These are phyloP conservation scores for Kondoa malvinella DNA, from an alignment of 768 basidiomycete genomes.

Conservation along the genomic window DNA sequence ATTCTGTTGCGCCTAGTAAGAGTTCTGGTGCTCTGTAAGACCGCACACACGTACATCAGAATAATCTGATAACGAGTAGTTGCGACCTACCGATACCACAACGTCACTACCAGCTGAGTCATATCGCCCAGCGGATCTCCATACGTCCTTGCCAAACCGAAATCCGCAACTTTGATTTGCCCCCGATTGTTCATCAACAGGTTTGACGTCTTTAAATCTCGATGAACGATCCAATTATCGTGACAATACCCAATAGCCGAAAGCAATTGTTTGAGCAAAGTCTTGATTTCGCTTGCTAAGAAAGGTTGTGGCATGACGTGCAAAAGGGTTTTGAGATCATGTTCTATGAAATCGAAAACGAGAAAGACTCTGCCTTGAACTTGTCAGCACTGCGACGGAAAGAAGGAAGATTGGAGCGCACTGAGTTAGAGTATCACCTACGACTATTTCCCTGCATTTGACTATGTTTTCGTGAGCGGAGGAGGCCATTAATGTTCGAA, in stretches of 20 bases:
- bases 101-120: conserved; percentile 92
- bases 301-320: conserved; percentile 92
- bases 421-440: conserved; percentile 97
- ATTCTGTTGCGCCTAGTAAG: conserved; percentile 74
- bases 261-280: conserved; percentile 76
- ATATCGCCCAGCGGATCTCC: conserved; percentile 93
- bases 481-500: conserved; percentile 90
- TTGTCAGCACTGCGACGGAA: neutral
- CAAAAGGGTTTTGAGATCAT: conserved; percentile 90
- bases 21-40: conserved; percentile 73
- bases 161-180: conserved; percentile 96
- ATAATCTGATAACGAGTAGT: neutral
- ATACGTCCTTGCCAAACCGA: conserved; percentile 84
- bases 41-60: no score
- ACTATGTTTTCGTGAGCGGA: conserved; percentile 68
- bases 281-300: conserved; percentile 95
- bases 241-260: conserved; percentile 90
- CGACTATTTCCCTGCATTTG: conserved; percentile 88
- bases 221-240: conserved; percentile 90
- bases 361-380: conserved; percentile 63
- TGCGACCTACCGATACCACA: conserved; percentile 80
- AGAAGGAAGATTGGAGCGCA: conserved; percentile 39
- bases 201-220: conserved; percentile 94
- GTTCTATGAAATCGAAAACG: conserved; percentile 76
- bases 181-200: conserved; percentile 97